A percentile compares a stretch with the other conserved stretches of the same genome.
Conservation (phyloP, 140 eudicot species). For the Bidens hawaiensis region DNA sequence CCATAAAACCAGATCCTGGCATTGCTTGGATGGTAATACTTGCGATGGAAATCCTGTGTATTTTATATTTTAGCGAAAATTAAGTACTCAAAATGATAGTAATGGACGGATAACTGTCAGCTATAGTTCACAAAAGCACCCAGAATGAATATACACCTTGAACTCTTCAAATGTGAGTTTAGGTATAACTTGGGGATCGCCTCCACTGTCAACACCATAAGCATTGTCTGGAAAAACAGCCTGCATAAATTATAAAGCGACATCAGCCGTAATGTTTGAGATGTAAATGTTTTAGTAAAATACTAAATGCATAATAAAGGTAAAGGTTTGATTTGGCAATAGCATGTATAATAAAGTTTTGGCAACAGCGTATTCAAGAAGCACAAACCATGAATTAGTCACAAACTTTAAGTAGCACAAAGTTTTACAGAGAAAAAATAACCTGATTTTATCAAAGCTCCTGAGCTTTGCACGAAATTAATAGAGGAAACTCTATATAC, state of each 20-base stretch:
- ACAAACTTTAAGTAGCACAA: neutral
- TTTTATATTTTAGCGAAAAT: conserved; percentile 9
- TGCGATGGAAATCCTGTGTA: conserved; percentile 88
- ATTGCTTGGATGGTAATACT: conserved; percentile 95
- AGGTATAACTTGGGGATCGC: conserved; percentile 96
- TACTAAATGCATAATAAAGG: too few relatives aligned
- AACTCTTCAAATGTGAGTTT: conserved; percentile 87
- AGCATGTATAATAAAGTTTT: neutral
- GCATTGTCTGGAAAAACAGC: conserved; percentile 96
- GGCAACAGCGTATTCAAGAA: neutral
- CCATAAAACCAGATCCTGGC: conserved; percentile 99
- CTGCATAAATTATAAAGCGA: conserved; percentile 31
- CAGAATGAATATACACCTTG: conserved; percentile 53
- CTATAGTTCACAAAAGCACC: neutral
- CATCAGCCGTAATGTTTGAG: conserved; percentile 21
- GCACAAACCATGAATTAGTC: conserved; percentile 1
- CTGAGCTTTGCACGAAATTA: neutral
- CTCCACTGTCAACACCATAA: conserved; percentile 99
- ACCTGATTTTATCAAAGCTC: neutral
- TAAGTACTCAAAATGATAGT: neutral
- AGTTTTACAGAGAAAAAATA: neutral
- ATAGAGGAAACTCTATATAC: neutral
- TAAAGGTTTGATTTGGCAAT: too few relatives aligned
- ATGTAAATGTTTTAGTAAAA: neutral
- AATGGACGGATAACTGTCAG: neutral